Percentiles rank a stretch among this genome's conserved stretches.
Evolutionary conservation across 2,329 filamentous ascomycete species (phyloP).

Genomic region (Hypoxylon sp.): DNA sequence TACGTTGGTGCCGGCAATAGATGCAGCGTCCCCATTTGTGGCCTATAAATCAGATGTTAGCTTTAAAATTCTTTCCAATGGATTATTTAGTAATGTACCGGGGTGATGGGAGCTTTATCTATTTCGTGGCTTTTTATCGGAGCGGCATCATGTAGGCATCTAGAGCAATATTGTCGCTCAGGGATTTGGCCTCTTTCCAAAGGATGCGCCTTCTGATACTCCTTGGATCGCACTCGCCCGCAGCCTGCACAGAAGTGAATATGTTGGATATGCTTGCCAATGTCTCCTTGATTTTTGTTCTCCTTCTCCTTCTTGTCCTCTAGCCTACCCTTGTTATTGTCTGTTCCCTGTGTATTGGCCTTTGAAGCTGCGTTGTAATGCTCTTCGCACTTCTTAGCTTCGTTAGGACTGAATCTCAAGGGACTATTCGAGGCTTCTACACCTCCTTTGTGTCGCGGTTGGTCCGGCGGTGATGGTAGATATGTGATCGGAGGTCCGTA

Average conservation of each 20-base stretch:
- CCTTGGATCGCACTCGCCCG: conserved; percentile 47
- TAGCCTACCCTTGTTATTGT: background rate
- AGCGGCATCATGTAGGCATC: conserved; percentile 42
- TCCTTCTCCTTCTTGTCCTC: conserved; percentile 1
- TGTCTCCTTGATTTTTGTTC: conserved; percentile 7
- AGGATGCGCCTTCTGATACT: conserved; percentile 48
- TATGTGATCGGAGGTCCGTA: conserved; percentile 13
- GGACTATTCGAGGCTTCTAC: background rate
- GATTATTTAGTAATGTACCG: conserved; percentile 17
- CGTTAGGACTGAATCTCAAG: conserved; percentile 18
- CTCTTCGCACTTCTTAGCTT: conserved; percentile 37
- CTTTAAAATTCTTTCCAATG: background rate
- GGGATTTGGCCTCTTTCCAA: conserved; percentile 50
- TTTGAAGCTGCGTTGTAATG: conserved; percentile 29
- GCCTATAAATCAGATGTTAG: conserved; percentile 32
- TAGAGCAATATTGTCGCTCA: conserved; percentile 45
- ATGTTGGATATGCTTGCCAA: conserved; percentile 48
- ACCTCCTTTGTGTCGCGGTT: background rate
- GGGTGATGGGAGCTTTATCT: conserved; percentile 8
- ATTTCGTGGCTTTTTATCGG: conserved; percentile 14
- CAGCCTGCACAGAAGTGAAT: conserved; percentile 49
- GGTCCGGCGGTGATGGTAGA: conserved; percentile 5
- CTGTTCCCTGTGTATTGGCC: conserved; percentile 6
- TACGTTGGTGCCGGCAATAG: conserved; percentile 29
- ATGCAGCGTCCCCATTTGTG: background rate